Base-by-base conservation (phyloP, 495 filamentous ascomycete genomes). In the Penicillium goetzii region DNA sequence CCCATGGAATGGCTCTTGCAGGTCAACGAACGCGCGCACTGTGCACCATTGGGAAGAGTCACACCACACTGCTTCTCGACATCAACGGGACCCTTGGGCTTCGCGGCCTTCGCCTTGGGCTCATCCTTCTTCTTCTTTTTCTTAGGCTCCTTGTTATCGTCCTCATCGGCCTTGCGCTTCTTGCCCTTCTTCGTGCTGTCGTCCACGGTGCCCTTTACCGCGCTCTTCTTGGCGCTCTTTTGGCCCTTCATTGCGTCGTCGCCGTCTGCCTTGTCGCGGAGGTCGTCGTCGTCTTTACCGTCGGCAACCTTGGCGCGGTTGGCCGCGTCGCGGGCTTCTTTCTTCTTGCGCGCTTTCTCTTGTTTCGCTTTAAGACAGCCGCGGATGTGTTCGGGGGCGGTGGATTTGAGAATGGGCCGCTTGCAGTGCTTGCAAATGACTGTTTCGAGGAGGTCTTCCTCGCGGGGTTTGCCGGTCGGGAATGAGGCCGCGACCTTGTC, bases 1-100 rank as follows among this genome's bases (percentile, higher is more conserved):
- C 95, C 93, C 96, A 99, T 98, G 34, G 87, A 90, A 68, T 99
- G 95, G 60, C 89, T 93, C 81, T 99, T 99, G 82, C 95, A 99
- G 2, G 95, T 99, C 59, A 99, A 81, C 3, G 90, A 94, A 32
- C 95, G 81, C 8, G 95, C 95, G 71, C 95, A 99, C 58, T 90
- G 91, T 25, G 91, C 90, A 2, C 95, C 93, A 70, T 90, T 89
- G 0, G 91, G 85, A 49, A 97, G 84, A 47, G 87, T 83, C 21
- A 99, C 95, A 83, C 95, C 95, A 69, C 95, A 99, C 80, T 99
- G 96, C 72, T 89, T 90, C 78, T 98, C 95, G 30, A 99, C 95
- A 77, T 99, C 96, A 26, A 99, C 95, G 4, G 95, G 95, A 70
- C 90, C 93, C 80, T 97, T 97, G 0, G 92, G 91, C 65, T 97